These are phyloP conservation scores for Graphilbum ipis-grandicollis DNA, from an alignment of 2,329 filamentous ascomycete species.

Conservation along the genomic window DNA sequence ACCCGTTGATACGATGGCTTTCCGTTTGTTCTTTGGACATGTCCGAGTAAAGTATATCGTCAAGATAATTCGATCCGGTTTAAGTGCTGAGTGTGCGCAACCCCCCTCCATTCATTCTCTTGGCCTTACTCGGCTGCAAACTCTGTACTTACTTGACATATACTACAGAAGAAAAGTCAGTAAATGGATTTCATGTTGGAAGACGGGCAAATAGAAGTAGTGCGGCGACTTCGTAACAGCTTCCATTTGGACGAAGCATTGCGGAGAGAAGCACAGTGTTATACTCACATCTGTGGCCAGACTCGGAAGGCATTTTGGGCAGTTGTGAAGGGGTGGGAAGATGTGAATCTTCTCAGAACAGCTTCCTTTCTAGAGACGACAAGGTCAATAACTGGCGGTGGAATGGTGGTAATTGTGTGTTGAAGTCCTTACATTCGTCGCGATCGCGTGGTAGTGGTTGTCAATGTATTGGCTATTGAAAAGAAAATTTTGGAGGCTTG, in stretches of 20 bases:
- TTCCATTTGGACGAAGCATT: too few relatives aligned
- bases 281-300: constrained; percentile 74
- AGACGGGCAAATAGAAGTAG: too few relatives aligned
- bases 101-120: too few relatives aligned
- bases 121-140: background rate
- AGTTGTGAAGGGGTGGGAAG: constrained; percentile 10
- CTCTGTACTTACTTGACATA: constrained; percentile 66
- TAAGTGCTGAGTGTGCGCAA: background rate
- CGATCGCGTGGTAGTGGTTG: constrained; percentile 7
- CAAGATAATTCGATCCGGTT: too few relatives aligned
- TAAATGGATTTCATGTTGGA: too few relatives aligned
- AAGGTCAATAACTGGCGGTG: constrained; percentile 16
- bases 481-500: constrained; percentile 7
- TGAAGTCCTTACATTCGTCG: constrained; percentile 8
- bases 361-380: constrained; percentile 11
- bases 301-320: constrained; percentile 70
- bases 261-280: background rate
- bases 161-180: constrained; percentile 31
- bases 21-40: too few relatives aligned
- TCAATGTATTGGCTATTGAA: constrained; percentile 8
- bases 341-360: background rate
- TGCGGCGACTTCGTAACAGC: too few relatives aligned
- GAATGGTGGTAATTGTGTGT: background rate
- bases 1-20: too few relatives aligned
- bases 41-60: too few relatives aligned